Conservation (phyloP, 352 stramenopile species). For the Globisporangium lucens region DNA sequence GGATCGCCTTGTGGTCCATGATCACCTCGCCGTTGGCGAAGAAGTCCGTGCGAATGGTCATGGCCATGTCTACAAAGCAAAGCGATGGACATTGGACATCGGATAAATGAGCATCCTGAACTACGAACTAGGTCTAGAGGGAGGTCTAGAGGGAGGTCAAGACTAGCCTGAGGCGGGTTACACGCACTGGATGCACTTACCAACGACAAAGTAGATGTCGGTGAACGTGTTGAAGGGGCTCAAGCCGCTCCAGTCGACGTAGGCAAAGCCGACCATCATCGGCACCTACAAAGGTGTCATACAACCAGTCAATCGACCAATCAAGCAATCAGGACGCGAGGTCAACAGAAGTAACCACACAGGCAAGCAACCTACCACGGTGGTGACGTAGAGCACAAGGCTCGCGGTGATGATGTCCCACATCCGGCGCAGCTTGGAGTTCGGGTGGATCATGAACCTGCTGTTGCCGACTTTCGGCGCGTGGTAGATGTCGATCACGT, state of each 20-base stretch:
- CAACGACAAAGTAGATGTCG: conserved; percentile 75
- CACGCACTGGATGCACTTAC: conserved; percentile 11
- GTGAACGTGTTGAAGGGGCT: conserved; percentile 63
- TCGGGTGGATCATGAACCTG: conserved; percentile 77
- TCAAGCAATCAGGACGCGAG: not conserved
- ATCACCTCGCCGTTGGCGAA: conserved; percentile 75
- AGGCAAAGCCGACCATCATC: conserved; percentile 66
- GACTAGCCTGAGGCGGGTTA: not conserved
- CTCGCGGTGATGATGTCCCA: conserved; percentile 74
- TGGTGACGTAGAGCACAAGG: conserved; percentile 76
- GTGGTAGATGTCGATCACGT: conserved; percentile 81
- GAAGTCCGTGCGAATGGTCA: conserved; percentile 77
- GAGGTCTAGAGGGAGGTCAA: not conserved
- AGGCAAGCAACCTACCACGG: conserved; percentile 33
- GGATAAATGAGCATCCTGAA: too few relatives aligned
- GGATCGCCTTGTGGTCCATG: conserved; percentile 64
- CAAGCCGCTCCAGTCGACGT: conserved; percentile 55
- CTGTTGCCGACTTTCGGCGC: conserved; percentile 47
- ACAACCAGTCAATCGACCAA: not conserved
- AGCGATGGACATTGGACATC: too few relatives aligned
- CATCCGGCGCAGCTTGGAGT: conserved; percentile 63
- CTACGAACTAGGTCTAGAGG: too few relatives aligned
- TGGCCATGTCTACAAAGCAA: conserved; percentile 55
- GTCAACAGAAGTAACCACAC: too few relatives aligned
- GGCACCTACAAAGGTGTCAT: conserved; percentile 20